These are phyloP conservation scores for Globisporangium middletonii DNA, from an alignment of 352 stramenopile species.

Conservation along the genomic window DNA sequence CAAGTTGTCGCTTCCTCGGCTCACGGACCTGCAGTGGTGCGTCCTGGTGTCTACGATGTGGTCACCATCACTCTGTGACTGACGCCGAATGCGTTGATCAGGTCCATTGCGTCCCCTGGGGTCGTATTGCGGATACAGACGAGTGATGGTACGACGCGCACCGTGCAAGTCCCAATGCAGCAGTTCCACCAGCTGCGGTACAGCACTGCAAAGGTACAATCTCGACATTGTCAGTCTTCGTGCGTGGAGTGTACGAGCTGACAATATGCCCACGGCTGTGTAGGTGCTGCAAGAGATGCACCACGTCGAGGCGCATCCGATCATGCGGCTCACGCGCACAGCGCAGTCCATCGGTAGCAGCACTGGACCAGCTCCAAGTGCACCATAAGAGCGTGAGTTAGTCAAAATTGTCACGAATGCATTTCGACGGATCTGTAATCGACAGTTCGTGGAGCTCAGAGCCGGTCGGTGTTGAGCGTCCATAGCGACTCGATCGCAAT, in stretches of 20 bases:
- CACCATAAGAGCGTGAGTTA: neutral
- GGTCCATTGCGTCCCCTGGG: slow-evolving; percentile 9
- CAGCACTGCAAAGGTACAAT: slow-evolving; percentile 43
- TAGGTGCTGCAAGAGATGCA: slow-evolving; percentile 73
- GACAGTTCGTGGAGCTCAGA: neutral
- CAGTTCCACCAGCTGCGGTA: slow-evolving; percentile 81
- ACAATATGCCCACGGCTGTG: too few relatives aligned
- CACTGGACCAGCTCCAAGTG: too few relatives aligned
- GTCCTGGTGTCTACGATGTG: slow-evolving; percentile 1
- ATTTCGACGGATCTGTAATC: neutral
- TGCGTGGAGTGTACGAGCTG: neutral
- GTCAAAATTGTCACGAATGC: neutral
- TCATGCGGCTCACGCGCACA: slow-evolving; percentile 55
- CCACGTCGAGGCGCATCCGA: slow-evolving; percentile 61
- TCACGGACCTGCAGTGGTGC: slow-evolving; percentile 32
- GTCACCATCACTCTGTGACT: too few relatives aligned
- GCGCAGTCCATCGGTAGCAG: neutral
- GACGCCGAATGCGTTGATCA: too few relatives aligned
- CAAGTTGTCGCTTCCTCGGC: slow-evolving; percentile 27
- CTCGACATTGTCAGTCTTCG: neutral
- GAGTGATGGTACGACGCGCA: slow-evolving; percentile 33
- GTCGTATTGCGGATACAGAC: slow-evolving; percentile 45
- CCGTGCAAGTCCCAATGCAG: slow-evolving; percentile 38
- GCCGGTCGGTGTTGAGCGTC: too few relatives aligned
- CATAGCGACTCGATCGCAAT: too few relatives aligned